phyloP scores from a whole-genome alignment of 768 basidiomycete genomes.

The Dentipellis sp. region DNA sequence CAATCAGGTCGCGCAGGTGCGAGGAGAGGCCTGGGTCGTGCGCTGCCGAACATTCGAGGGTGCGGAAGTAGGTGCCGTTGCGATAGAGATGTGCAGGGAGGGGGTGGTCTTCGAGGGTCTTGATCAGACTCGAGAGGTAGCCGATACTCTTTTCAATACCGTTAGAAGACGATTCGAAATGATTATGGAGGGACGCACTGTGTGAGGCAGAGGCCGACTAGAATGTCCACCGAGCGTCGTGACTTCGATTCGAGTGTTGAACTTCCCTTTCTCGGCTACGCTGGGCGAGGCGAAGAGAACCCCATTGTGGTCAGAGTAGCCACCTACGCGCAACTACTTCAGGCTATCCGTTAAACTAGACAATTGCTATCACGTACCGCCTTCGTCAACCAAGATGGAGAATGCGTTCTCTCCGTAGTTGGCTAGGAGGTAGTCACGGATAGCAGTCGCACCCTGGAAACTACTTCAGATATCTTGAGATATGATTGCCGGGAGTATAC shows the following conservation, averaged over 20 bases:
- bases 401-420: too few species aligned
- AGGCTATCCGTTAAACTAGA: too few species aligned
- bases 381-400: conserved; percentile 31
- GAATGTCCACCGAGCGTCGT: conserved; percentile 45
- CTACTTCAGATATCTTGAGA: neutral
- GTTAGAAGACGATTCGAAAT: neutral
- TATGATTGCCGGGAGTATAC: conserved; percentile 3
- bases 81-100: neutral
- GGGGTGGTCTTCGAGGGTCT: neutral
- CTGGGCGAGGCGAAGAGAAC: conserved; percentile 16
- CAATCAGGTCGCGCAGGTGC: neutral
- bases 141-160: conserved; percentile 31
- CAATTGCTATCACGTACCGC: conserved; percentile 24
- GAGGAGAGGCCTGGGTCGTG: conserved; percentile 21
- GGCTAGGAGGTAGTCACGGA: conserved; percentile 20
- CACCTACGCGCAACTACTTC: neutral
- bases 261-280: conserved; percentile 34
- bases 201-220: conserved; percentile 42
- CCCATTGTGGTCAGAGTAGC: conserved; percentile 8
- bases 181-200: conserved; percentile 22
- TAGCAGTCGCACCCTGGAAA: conserved; percentile 22
- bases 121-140: conserved; percentile 28
- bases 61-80: conserved; percentile 12
- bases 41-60: neutral
- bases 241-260: conserved; percentile 33